These are phyloP conservation scores for Papilionanthe hybrid DNA, from an alignment of 116 monocot species.

Conservation along the genomic window DNA sequence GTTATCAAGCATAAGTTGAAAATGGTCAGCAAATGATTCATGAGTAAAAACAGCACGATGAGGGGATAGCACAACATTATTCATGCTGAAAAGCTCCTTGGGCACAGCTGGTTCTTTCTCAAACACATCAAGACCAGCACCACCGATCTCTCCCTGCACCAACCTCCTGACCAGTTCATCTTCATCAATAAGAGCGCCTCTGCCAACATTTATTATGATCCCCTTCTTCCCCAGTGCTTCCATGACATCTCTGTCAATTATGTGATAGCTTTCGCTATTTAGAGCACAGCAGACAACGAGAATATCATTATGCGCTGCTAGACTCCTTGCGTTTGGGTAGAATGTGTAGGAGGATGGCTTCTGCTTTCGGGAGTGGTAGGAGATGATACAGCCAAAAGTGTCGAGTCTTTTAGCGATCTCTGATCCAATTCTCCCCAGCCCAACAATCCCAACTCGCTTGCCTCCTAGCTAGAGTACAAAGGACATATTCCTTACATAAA, in stretches of 20 bases:
- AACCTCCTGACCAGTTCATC: slow-evolving; percentile 41
- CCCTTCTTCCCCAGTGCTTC: slow-evolving; percentile 54
- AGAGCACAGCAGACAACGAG: slow-evolving; percentile 52
- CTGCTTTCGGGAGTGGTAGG: slow-evolving; percentile 40
- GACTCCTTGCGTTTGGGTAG: slow-evolving; percentile 29
- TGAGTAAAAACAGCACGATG: slow-evolving; percentile 27
- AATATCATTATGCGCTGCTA: slow-evolving; percentile 46
- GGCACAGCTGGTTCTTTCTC: slow-evolving; percentile 48
- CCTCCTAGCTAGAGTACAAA: slow-evolving; percentile 46
- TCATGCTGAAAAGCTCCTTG: slow-evolving; percentile 42
- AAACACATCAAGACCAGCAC: slow-evolving; percentile 79
- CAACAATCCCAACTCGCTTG: slow-evolving; percentile 66
- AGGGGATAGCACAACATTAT: slow-evolving; percentile 63
- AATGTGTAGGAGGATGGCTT: slow-evolving; percentile 44
- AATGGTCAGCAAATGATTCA: slow-evolving; percentile 13
- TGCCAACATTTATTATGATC: slow-evolving; percentile 54
- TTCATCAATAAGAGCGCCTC: slow-evolving; percentile 57
- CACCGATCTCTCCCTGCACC: slow-evolving; percentile 42
- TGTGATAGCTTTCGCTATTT: slow-evolving; percentile 55
- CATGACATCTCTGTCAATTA: slow-evolving; percentile 58
- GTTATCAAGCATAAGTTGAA: slow-evolving; percentile 18
- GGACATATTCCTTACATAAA: no score
- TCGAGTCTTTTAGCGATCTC: slow-evolving; percentile 54
- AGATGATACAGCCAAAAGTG: slow-evolving; percentile 54
- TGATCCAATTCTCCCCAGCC: slow-evolving; percentile 70